These are phyloP conservation scores for Trametes sanguinea DNA, from an alignment of 768 basidiomycete genomes.

Conservation along the genomic window DNA sequence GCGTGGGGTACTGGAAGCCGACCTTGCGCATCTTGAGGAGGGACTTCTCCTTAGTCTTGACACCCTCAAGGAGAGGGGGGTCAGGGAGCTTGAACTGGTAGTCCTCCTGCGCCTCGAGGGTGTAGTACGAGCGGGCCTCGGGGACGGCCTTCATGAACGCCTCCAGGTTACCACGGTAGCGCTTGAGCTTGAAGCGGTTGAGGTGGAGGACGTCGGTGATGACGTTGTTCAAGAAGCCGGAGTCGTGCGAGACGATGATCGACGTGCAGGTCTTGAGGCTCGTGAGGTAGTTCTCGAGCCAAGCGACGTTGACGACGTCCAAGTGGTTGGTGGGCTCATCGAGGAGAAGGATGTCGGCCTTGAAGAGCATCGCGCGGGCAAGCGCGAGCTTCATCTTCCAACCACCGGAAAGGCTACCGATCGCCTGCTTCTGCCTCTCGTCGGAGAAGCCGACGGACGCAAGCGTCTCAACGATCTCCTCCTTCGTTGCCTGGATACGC, in stretches of 20 bases:
- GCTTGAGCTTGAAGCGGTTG: conserved; percentile 96
- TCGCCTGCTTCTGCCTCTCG: conserved; percentile 81
- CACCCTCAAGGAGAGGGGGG: conserved; percentile 96
- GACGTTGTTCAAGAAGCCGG: conserved; percentile 95
- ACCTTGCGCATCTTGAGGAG: conserved; percentile 97
- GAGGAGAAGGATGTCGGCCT: conserved; percentile 93
- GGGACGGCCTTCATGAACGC: conserved; percentile 92
- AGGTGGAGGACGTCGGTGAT: conserved; percentile 97
- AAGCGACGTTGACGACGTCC: conserved; percentile 96
- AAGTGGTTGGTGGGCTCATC: conserved; percentile 98
- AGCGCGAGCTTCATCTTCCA: conserved; percentile 99
- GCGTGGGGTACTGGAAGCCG: conserved; percentile 93
- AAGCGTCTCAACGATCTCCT: conserved; percentile 79
- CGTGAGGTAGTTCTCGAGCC: conserved; percentile 94
- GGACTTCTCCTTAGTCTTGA: conserved; percentile 99
- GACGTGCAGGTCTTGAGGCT: conserved; percentile 86
- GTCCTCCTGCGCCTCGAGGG: conserved; percentile 92
- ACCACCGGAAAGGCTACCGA: conserved; percentile 93
- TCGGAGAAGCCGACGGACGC: conserved; percentile 91
- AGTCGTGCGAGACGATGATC: conserved; percentile 99
- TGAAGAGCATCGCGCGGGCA: conserved; percentile 96
- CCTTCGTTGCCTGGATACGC: conserved; percentile 69
- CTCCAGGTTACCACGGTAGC: conserved; percentile 95
- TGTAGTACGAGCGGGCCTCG: conserved; percentile 98
- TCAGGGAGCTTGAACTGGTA: conserved; percentile 99